Percentiles rank a stretch among this genome's conserved stretches.
Evolutionary conservation across 768 basidiomycete species (phyloP).

Genomic region (Lactarius sp.): DNA sequence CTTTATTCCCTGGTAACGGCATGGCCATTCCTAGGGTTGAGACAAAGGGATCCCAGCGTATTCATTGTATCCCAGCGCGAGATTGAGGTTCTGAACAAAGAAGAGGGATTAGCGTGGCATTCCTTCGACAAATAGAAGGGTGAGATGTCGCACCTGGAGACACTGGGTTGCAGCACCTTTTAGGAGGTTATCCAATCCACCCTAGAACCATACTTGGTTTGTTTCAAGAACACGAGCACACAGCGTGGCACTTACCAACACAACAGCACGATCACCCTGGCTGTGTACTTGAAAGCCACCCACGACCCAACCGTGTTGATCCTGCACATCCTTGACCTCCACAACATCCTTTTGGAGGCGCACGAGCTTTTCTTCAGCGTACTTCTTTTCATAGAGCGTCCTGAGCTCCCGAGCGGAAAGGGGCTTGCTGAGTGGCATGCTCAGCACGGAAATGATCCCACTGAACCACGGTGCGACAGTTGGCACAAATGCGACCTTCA

Average conservation of each 20-base stretch:
- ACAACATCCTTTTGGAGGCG: constrained; percentile 65
- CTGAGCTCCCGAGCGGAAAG: constrained; percentile 70
- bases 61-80: constrained; percentile 84
- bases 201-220: constrained; percentile 42
- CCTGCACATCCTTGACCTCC: constrained; percentile 66
- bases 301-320: constrained; percentile 82
- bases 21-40: background rate
- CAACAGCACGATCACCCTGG: constrained; percentile 82
- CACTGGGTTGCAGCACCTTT: constrained; percentile 99
- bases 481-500: constrained; percentile 82
- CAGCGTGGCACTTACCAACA: constrained; percentile 60
- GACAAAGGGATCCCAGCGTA: constrained; percentile 63
- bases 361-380: constrained; percentile 70
- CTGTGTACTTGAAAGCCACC: constrained; percentile 95
- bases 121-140: background rate
- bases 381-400: constrained; percentile 71
- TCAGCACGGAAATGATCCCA: constrained; percentile 86
- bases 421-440: constrained; percentile 66
- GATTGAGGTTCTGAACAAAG: constrained; percentile 72
- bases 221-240: background rate
- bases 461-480: constrained; percentile 92
- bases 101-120: background rate
- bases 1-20: background rate
- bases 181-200: constrained; percentile 91
- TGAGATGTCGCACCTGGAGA: constrained; percentile 61